Percentiles rank a stretch among this genome's conserved stretches.
Conservation (phyloP, 2,329 filamentous ascomycete species). For the Acrodontium crateriforme region DNA sequence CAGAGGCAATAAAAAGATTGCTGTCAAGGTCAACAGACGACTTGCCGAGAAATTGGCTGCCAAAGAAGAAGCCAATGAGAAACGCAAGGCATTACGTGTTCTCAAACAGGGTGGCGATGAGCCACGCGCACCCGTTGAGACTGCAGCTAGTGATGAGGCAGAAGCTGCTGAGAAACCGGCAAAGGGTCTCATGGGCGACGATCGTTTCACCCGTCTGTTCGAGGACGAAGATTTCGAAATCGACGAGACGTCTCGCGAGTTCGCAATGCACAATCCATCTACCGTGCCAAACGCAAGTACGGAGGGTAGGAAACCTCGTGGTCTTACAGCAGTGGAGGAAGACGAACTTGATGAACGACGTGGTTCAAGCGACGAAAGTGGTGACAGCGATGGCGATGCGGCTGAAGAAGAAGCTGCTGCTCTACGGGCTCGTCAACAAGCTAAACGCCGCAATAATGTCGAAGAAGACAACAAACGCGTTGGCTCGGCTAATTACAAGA, state of each 20-base stretch:
- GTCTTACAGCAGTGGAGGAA: conserved; percentile 46
- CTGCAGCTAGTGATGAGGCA: conserved; percentile 9
- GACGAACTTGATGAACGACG: conserved; percentile 36
- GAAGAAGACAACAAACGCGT: conserved; percentile 34
- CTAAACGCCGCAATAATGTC: conserved; percentile 21
- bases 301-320: conserved; percentile 27
- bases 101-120: conserved; percentile 48
- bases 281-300: conserved; percentile 36
- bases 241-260: conserved; percentile 79
- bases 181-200: conserved; percentile 57
- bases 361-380: conserved; percentile 22
- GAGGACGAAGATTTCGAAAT: conserved; percentile 87
- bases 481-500: conserved; percentile 53
- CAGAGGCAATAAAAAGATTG: conserved; percentile 81
- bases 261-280: conserved; percentile 78
- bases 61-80: conserved; percentile 53
- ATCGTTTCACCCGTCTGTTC: conserved; percentile 78
- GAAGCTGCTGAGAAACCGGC: conserved; percentile 16
- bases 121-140: conserved; percentile 6
- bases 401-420: conserved; percentile 20
- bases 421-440: conserved; percentile 20
- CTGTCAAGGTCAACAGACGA: conserved; percentile 76
- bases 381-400: conserved; percentile 29
- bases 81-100: conserved; percentile 31
- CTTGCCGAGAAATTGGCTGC: conserved; percentile 50